phyloP scores from a whole-genome alignment of 2,329 filamentous ascomycete genomes.

The Cytospora mali region DNA sequence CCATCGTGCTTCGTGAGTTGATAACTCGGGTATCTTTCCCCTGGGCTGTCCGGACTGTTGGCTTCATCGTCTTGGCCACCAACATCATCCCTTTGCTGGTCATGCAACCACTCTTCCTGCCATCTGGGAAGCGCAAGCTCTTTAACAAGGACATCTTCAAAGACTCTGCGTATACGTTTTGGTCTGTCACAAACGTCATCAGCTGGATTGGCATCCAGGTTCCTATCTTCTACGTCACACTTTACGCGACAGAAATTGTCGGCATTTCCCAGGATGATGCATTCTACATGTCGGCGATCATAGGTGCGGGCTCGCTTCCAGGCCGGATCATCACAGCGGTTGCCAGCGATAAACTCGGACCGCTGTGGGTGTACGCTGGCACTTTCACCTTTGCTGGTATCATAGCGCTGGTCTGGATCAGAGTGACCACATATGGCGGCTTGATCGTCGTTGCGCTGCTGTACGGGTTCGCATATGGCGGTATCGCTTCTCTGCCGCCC shows the following conservation, averaged over 20 bases:
- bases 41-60: slow-evolving; percentile 49
- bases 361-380: slow-evolving; percentile 40
- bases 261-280: slow-evolving; percentile 37
- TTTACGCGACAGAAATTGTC: slow-evolving; percentile 10
- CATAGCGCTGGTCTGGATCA: slow-evolving; percentile 41
- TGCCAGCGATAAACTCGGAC: slow-evolving; percentile 42
- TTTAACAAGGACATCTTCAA: slow-evolving; percentile 44
- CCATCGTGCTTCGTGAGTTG: slow-evolving; percentile 45
- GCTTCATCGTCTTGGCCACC: slow-evolving; percentile 46
- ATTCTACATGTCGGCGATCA: slow-evolving; percentile 45
- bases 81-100: slow-evolving; percentile 33
- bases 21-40: slow-evolving; percentile 39
- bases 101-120: slow-evolving; percentile 40
- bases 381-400: slow-evolving; percentile 38
- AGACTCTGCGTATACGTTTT: slow-evolving; percentile 41
- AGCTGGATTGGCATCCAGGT: slow-evolving; percentile 38
- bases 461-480: slow-evolving; percentile 48
- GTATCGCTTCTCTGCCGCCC: slow-evolving; percentile 45
- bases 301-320: slow-evolving; percentile 45
- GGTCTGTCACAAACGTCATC: slow-evolving; percentile 41
- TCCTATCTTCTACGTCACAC: slow-evolving; percentile 39
- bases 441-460: slow-evolving; percentile 41
- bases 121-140: slow-evolving; percentile 39
- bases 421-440: slow-evolving; percentile 37
- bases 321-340: slow-evolving; percentile 44